phyloP scores from a whole-genome alignment of 768 basidiomycete genomes.

The Serendipita sp. region DNA sequence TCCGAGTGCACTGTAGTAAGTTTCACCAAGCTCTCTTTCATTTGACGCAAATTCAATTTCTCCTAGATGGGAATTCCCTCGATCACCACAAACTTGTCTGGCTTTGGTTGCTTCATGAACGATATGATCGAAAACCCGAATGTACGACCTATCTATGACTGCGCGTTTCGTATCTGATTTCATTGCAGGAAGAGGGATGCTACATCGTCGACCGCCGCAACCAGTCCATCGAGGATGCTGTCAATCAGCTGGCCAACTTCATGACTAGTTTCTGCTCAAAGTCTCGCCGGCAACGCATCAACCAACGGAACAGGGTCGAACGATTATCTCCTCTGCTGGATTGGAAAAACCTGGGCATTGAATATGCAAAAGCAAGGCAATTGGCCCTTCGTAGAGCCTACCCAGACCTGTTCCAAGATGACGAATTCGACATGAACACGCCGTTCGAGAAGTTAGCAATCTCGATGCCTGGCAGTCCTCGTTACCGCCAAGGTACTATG shows the following conservation, averaged over 20 bases:
- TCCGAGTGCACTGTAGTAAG: constrained; percentile 96
- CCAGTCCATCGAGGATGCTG: constrained; percentile 82
- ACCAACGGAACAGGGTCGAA: constrained; percentile 96
- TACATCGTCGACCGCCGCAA: constrained; percentile 90
- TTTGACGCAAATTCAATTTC: not conserved
- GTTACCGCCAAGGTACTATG: constrained; percentile 60
- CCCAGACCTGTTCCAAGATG: constrained; percentile 75
- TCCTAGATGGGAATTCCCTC: constrained; percentile 90
- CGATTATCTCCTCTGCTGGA: constrained; percentile 83
- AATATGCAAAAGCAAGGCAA: constrained; percentile 91
- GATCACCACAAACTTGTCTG: constrained; percentile 93
- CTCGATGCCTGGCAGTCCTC: constrained; percentile 78
- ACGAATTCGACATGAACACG: constrained; percentile 38
- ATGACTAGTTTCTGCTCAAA: constrained; percentile 66
- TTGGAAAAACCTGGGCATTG: constrained; percentile 96
- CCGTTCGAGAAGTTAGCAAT: constrained; percentile 55
- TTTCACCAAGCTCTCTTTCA: constrained; percentile 11
- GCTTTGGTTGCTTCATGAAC: constrained; percentile 98
- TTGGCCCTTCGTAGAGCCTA: constrained; percentile 85
- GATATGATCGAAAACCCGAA: constrained; percentile 89
- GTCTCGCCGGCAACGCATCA: constrained; percentile 91
- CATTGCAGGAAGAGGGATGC: constrained; percentile 66
- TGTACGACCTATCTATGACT: constrained; percentile 12
- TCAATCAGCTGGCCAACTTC: constrained; percentile 59
- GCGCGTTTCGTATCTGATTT: not conserved